Base-by-base conservation (phyloP, 495 filamentous ascomycete species). In the Clohesyomyces aquaticus region DNA sequence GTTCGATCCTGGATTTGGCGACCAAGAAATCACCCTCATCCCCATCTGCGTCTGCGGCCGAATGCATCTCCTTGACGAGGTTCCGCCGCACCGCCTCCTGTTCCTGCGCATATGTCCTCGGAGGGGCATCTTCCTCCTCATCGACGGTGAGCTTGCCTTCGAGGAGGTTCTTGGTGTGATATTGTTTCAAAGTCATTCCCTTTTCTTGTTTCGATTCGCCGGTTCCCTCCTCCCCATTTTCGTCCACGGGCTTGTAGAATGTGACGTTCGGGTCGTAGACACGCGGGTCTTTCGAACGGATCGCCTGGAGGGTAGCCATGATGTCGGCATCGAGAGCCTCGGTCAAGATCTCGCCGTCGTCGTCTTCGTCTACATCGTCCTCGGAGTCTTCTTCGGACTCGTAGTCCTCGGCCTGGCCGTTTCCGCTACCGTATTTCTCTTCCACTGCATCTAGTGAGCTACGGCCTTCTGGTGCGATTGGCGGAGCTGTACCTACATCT, bases 311-410 rank as follows among this genome's bases (percentile, higher is more conserved):
- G 0, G 91, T 94, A 14, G 85, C 90, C 21, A 85, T 83, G 55
- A 97, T 96, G 62, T 96, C 86, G n/a, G 83, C 83, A 71, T 98
- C 94, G 55, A 97, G 79, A 6, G 84, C 84, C 68, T 87, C 82
- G 2, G 91, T 96, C 26, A 85, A 91, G 14, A 98, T 79, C 55
- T 91, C 83, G 47, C 86, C 94, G 19, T 91, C 86, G 57, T 98
- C 93, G 71, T 98, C 94, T 77, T 98, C 94, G 4, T 88, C 84
- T 54, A 94, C 91, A 61, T 86, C 85, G 3, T 81, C 81, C 8
- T 87, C 87, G 3, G 82, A 83, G n/a, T 82, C 83, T 3, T 83
- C 82, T 4, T 78, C 68, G n/a, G 60, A 62, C 21, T 83, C 81
- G n/a, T 77, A 78, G 14, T 75, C 78, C 4, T 74, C 74, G 16